These are phyloP conservation scores for Lotmaria passim DNA, from an alignment of 208 protist species.

Conservation along the genomic window DNA sequence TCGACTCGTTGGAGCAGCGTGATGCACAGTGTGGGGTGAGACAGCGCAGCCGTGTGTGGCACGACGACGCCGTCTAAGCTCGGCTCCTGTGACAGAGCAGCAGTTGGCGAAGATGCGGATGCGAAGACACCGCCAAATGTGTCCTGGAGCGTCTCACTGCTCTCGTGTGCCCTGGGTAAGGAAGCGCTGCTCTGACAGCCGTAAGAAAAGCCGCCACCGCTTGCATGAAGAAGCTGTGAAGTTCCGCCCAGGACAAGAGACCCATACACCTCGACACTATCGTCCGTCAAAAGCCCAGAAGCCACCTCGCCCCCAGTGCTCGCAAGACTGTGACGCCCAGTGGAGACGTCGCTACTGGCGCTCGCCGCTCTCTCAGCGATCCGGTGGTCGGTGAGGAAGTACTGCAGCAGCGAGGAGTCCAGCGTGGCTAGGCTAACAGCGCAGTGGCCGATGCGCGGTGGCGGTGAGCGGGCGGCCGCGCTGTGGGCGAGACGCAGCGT, in stretches of 20 bases:
- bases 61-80: slow-evolving; percentile 20
- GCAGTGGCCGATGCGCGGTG: slow-evolving; percentile 42
- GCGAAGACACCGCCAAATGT: not conserved
- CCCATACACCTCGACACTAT: slow-evolving; percentile 19
- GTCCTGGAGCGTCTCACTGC: not conserved
- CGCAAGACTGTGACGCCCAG: not conserved
- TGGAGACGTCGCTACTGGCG: not conserved
- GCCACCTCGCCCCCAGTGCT: not conserved
- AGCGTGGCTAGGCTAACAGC: slow-evolving; percentile 15
- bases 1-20: slow-evolving; percentile 1
- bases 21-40: slow-evolving; percentile 36
- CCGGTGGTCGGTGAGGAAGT: slow-evolving; percentile 28
- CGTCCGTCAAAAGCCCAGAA: not conserved
- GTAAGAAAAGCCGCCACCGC: not conserved
- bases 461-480: slow-evolving; percentile 3
- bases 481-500: slow-evolving; percentile 17
- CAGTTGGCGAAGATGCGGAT: not conserved
- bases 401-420: slow-evolving; percentile 20
- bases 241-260: slow-evolving; percentile 39
- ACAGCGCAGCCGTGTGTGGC: slow-evolving; percentile 17
- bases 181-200: not conserved
- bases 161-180: not conserved
- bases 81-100: not conserved
- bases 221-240: slow-evolving; percentile 15
- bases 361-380: not conserved